These are phyloP conservation scores for Fragaria iinumae DNA, from an alignment of 306 rosid genomes.

Conservation along the genomic window DNA sequence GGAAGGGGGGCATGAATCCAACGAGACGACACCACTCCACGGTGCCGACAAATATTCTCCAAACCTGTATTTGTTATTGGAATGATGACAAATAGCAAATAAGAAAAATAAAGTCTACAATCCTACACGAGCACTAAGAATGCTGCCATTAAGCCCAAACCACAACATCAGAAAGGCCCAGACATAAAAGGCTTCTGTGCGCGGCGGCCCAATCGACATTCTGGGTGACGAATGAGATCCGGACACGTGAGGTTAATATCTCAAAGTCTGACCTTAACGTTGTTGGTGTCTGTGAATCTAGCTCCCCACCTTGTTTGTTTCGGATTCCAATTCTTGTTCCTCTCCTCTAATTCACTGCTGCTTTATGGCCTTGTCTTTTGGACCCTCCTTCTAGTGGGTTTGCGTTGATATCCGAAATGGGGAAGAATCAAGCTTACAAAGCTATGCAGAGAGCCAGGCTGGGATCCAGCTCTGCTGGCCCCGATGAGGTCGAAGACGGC, in stretches of 20 bases:
- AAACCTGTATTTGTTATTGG: not conserved
- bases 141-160: not conserved
- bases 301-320: not conserved
- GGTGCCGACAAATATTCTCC: not conserved
- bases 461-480: slow-evolving; percentile 84
- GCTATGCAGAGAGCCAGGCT: slow-evolving; percentile 96
- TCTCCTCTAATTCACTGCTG: not conserved
- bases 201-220: not conserved
- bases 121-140: too few species aligned
- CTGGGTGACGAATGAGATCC: not conserved
- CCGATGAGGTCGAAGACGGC: slow-evolving; percentile 96
- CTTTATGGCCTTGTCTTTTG: not conserved
- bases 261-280: not conserved
- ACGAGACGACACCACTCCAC: not conserved
- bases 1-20: not conserved
- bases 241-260: not conserved
- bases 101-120: too few species aligned
- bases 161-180: not conserved
- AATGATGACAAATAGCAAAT: too few species aligned
- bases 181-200: not conserved
- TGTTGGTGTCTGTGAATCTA: not conserved
- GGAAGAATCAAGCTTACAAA: slow-evolving; percentile 97
- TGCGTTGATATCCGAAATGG: slow-evolving; percentile 44
- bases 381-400: not conserved
- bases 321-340: not conserved